Evolutionary conservation across 164 flowering plant species (phyloP).

Genomic region (Litsea cubeba): DNA sequence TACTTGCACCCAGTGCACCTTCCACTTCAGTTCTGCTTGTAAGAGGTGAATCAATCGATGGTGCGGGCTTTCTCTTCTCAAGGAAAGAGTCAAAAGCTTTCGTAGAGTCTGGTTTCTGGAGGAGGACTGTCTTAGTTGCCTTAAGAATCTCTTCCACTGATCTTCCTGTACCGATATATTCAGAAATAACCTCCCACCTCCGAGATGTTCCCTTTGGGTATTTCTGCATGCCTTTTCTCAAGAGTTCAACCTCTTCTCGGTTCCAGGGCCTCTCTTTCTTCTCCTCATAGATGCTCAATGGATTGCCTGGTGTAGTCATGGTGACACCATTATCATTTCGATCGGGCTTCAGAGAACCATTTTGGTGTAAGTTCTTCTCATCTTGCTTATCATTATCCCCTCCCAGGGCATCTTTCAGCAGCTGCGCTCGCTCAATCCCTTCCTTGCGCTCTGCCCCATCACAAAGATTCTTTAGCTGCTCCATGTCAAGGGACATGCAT

Average conservation of each 20-base stretch:
- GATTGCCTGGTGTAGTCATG: neutral
- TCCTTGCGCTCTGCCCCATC: slow-evolving; percentile 52
- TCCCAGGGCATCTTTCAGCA: slow-evolving; percentile 45
- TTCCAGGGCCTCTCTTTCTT: slow-evolving; percentile 52
- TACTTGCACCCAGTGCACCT: slow-evolving; percentile 18
- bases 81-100: slow-evolving; percentile 93
- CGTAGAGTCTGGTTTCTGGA: slow-evolving; percentile 84
- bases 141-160: slow-evolving; percentile 86
- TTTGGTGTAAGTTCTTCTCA: slow-evolving; percentile 24
- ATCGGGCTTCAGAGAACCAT: slow-evolving; percentile 19
- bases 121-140: slow-evolving; percentile 92
- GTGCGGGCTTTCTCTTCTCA: slow-evolving; percentile 84
- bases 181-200: slow-evolving; percentile 96
- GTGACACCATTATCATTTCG: slow-evolving; percentile 11
- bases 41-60: slow-evolving; percentile 71
- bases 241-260: slow-evolving; percentile 74
- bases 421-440: slow-evolving; percentile 41
- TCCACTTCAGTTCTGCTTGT: slow-evolving; percentile 61
- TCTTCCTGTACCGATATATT: slow-evolving; percentile 88
- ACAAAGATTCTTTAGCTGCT: slow-evolving; percentile 54
- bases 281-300: slow-evolving; percentile 31
- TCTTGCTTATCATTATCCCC: slow-evolving; percentile 21
- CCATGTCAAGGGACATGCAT: slow-evolving; percentile 60
- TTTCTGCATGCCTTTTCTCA: slow-evolving; percentile 60
- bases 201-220: slow-evolving; percentile 90